Evolutionary conservation across 2,329 filamentous ascomycete species (phyloP), one percentile per base, ranked within the genome.

Genomic region (Fusarium sp.): DNA sequence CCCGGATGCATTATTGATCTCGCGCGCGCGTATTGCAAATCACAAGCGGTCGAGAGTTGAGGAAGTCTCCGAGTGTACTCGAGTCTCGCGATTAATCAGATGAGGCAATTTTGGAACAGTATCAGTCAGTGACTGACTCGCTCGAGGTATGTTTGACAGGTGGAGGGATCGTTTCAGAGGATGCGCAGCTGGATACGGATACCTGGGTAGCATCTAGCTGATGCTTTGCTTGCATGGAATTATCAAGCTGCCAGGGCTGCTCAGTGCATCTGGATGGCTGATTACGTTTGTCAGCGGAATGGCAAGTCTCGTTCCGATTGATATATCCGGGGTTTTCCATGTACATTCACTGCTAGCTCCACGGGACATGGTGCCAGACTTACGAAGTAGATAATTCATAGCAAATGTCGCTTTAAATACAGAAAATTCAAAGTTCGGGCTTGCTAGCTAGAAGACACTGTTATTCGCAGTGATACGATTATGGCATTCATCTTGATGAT

Each of bases 1-100:
- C 31, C 69, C 36, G 57, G 48, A 35, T 39, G n/a, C 49, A 45
- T 66, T 36, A 45, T 55, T n/a, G 12, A 55, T 55, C 35, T 63
- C 20, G 24, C 49, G 65, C 66, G 65, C 65, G 66, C 42, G 66
- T 56, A 69, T 69, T 69, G 64, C 39, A 33, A 69, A 69, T 69
- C 57, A 51, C 15, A 3, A 24, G 28, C 17, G 47, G 52, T 52
- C 24, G 42, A 31, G 35, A 22, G 2, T 33, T n/a, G 14, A 26
- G 14, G 8, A 51, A 51, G 15, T 51, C 47, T 51, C 15, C 47
- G 22, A 51, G 28, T 51, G 47, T 24, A 24, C 47, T 49, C 28
- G 15, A 33, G 47, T 33, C 48, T 51, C 48, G 22, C 48, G 22
- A 24, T 24, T 24, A 9, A 36, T 33, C 31, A 31, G 9, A 59